Conservation (phyloP, 1,284 basidiomycete genomes). For the Cryptococcus sp. region DNA sequence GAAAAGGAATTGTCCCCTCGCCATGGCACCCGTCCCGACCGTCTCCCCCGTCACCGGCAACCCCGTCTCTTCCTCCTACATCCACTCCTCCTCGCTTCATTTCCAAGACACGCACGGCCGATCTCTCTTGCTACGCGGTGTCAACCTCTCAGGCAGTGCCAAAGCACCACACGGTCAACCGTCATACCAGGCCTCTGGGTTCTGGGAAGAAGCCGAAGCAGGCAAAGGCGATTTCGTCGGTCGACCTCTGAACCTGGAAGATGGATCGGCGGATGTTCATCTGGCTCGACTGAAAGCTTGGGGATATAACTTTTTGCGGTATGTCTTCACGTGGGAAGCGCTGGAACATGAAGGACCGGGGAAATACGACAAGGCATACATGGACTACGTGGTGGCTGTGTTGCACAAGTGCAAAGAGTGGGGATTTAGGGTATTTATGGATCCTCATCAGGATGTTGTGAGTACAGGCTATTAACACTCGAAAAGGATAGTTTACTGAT, state of each 20-base stretch:
- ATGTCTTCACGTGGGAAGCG: conserved; percentile 90
- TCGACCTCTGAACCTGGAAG: conserved; percentile 65
- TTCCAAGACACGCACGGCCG: conserved; percentile 83
- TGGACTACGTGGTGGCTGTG: conserved; percentile 84
- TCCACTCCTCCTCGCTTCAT: conserved; percentile 64
- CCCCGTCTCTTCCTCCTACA: conserved; percentile 43
- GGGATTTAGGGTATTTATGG: conserved; percentile 92
- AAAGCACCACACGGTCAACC: conserved; percentile 74
- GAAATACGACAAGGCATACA: conserved; percentile 83
- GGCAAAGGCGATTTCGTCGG: conserved; percentile 66
- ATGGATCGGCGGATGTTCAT: conserved; percentile 55
- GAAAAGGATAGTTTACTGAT: too few relatives aligned
- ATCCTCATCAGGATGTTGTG: conserved; percentile 94
- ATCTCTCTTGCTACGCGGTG: conserved; percentile 78
- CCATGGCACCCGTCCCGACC: conserved; percentile 41
- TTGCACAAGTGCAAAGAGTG: conserved; percentile 85
- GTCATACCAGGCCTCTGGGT: conserved; percentile 64
- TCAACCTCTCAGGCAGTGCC: conserved; percentile 83
- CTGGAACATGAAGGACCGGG: conserved; percentile 91
- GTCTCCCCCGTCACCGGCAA: conserved; percentile 65
- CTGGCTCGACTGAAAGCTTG: conserved; percentile 76
- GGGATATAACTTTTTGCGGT: conserved; percentile 93
- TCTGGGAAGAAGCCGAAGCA: conserved; percentile 78
- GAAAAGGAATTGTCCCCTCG: too few relatives aligned
- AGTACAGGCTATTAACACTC: too few relatives aligned